These are phyloP conservation scores for Coemansia aciculifera DNA, from an alignment of 192 early-diverging fungal genomes.

Conservation along the genomic window DNA sequence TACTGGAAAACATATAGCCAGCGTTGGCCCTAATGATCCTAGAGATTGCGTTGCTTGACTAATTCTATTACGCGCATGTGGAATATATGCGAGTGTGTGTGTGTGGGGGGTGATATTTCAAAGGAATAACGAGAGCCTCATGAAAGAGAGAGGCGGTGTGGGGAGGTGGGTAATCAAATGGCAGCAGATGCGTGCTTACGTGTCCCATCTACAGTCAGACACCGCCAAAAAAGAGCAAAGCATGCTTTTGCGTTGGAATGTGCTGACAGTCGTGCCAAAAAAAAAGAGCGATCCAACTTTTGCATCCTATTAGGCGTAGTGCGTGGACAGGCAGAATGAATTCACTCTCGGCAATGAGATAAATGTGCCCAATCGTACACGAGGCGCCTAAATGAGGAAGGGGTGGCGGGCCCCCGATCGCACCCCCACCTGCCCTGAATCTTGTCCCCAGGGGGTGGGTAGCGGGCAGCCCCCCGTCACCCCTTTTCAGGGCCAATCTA, in stretches of 20 bases:
- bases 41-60: not conserved
- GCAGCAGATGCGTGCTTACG: slow-evolving; percentile 1
- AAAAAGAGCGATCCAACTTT: not conserved
- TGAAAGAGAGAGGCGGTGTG: not conserved
- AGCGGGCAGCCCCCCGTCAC: not conserved
- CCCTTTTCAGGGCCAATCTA: slow-evolving; percentile 5
- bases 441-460: not conserved
- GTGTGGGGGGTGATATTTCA: not conserved
- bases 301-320: not conserved
- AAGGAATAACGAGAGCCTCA: not conserved
- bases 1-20: not conserved
- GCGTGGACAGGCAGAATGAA: not conserved
- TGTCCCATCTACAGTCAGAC: not conserved
- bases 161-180: not conserved
- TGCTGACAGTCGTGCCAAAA: not conserved
- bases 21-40: not conserved
- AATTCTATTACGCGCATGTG: slow-evolving; percentile 1
- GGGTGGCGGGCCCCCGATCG: slow-evolving; percentile 9
- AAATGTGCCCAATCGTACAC: slow-evolving; percentile 2
- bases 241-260: not conserved
- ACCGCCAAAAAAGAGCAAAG: not conserved
- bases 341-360: not conserved
- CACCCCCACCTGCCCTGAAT: not conserved
- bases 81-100: not conserved
- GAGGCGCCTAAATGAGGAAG: not conserved